A percentile compares a stretch with the other conserved stretches of the same genome.
Conservation (phyloP, 2,329 filamentous ascomycete genomes). For the Fusarium coicis region DNA sequence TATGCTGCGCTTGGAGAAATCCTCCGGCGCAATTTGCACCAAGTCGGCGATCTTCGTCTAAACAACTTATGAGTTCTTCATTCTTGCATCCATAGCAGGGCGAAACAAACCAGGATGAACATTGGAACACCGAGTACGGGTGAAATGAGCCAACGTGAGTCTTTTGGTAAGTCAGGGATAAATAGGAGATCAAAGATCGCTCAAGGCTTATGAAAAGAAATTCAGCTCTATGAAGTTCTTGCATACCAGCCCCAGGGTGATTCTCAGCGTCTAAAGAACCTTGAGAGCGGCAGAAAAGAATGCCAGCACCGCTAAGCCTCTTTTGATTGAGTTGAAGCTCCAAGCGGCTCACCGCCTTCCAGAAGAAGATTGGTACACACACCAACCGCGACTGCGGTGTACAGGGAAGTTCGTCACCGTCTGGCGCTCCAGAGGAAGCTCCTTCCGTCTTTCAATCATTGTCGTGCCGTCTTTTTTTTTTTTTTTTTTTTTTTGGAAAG, state of each 20-base stretch:
- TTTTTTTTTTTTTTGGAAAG: constrained; percentile 27
- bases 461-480: constrained; percentile 31
- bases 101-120: constrained; percentile 61
- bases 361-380: neutral
- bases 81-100: constrained; percentile 14
- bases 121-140: constrained; percentile 46
- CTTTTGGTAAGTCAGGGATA: neutral
- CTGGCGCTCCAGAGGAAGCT: constrained; percentile 12
- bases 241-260: constrained; percentile 2
- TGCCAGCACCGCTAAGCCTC: constrained; percentile 5
- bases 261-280: constrained; percentile 13
- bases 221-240: neutral
- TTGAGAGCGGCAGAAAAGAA: constrained; percentile 41
- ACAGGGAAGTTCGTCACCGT: constrained; percentile 32
- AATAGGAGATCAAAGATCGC: neutral
- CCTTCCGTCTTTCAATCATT: constrained; percentile 22
- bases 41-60: constrained; percentile 95
- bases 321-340: accelerated
- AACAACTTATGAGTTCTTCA: constrained; percentile 23
- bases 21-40: constrained; percentile 89
- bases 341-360: constrained; percentile 14
- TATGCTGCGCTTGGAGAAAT: constrained; percentile 85
- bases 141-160: no score
- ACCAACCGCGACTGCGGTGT: constrained; percentile 11
- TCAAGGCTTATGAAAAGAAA: constrained; percentile 1